These are phyloP conservation scores for Hypseocharis bilobata DNA, from an alignment of 441 rosid species.

Conservation along the genomic window DNA sequence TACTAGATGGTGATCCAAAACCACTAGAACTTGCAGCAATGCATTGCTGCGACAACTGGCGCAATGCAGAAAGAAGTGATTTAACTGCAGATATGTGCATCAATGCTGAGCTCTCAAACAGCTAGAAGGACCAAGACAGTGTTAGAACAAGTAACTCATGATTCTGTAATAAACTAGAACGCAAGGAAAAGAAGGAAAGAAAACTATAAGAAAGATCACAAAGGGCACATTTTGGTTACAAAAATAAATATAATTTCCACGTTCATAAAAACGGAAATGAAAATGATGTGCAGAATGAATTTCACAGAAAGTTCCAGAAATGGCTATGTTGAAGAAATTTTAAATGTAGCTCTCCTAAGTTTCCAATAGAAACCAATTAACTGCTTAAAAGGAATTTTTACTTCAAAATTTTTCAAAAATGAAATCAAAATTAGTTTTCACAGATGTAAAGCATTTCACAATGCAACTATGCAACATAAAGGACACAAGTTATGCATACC, in stretches of 20 bases:
- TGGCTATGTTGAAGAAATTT: background rate
- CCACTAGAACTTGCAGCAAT: slow-evolving; percentile 64
- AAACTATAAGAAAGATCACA: background rate
- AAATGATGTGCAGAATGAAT: background rate
- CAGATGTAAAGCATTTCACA: background rate
- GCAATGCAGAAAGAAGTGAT: slow-evolving; percentile 86
- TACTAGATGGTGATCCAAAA: slow-evolving; percentile 65
- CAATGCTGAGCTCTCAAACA: slow-evolving; percentile 95
- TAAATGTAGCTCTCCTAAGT: background rate
- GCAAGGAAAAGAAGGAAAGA: background rate
- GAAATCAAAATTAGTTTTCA: slow-evolving; percentile 2
- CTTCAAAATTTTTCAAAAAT: background rate
- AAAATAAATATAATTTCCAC: background rate
- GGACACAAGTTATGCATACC: slow-evolving; percentile 35
- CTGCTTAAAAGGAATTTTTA: background rate
- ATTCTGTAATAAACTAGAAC: slow-evolving; percentile 7
- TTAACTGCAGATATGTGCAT: slow-evolving; percentile 94
- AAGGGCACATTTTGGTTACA: background rate
- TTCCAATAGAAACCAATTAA: background rate
- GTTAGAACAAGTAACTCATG: slow-evolving; percentile 33
- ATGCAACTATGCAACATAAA: background rate
- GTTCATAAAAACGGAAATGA: background rate
- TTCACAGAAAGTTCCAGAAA: background rate
- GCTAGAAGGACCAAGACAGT: slow-evolving; percentile 39
- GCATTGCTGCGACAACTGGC: slow-evolving; percentile 76